Base-by-base conservation (phyloP, 768 basidiomycete species). In the Leccinum ochraceum region DNA sequence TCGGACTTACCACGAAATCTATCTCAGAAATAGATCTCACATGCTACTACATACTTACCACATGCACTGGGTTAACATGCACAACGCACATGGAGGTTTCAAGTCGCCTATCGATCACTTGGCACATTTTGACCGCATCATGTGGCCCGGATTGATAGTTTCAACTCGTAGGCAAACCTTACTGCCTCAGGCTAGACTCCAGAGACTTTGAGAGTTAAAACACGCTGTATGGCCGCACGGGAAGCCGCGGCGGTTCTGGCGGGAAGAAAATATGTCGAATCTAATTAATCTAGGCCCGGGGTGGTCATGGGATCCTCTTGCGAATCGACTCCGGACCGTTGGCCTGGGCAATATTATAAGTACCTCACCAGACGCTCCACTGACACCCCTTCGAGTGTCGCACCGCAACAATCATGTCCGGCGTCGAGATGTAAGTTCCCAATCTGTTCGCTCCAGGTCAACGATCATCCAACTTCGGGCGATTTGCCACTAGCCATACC, bases 351-450 rank as follows among this genome's bases (percentile, higher is more conserved):
- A 42, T 42, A 42, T 51, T 63, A 65, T 65, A 69, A 71, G 71
- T 54, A 55, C 36, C 30, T 13, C 60, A 46, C 6, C 48, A 34
- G 39, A 49, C 37, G 10, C 30, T 20, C 16, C 28, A 24, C 26
- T 28, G 28, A 1, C 28, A 28, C 44, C 42, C 17, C 16, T 50
- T 55, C 17, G 14, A 53, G 48, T 26, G 51, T 58, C 42, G 14
- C 39, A 42, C 39, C 36, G 28, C 58, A n/a, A 58, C 61, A 61
- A 67, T 66, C 64, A 87, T 86, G 85, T 80, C 81, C 54, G 81
- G 78, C 63, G 86, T 89, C 63, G 78, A 86, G 72, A 87, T 88
- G 86, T 86, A 59, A 49, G 80, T 74, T 58, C 36, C n/a, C 53
- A 24, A 36, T 37, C 50, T n/a, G 37, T 48, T 42, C 20, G 17